Conservation (phyloP, 2,329 filamentous ascomycete genomes). For the Pseudogymnoascus sp. region DNA sequence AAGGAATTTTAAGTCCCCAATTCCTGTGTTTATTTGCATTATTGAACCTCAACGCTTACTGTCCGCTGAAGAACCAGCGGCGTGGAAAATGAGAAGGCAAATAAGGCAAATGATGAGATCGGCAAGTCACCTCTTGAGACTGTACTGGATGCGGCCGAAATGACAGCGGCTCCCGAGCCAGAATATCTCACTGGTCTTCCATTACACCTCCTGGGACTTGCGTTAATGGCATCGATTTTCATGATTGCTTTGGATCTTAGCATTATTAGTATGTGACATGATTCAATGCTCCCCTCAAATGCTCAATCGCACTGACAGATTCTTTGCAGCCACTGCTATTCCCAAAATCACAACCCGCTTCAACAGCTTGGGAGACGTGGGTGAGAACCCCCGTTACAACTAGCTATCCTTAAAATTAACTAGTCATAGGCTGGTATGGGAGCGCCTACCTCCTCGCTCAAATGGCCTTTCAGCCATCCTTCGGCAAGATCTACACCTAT, state of each 20-base stretch:
- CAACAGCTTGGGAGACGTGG: conserved; percentile 17
- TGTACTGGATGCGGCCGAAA: neutral
- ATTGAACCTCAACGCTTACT: neutral
- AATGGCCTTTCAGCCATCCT: conserved; percentile 19
- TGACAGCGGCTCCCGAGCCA: conserved; percentile 14
- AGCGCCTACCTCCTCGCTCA: conserved; percentile 29
- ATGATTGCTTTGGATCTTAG: conserved; percentile 35
- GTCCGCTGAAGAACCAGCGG: neutral
- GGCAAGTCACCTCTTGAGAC: neutral
- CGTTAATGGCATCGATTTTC: conserved; percentile 27
- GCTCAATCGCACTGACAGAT: neutral
- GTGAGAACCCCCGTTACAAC: neutral
- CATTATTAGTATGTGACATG: conserved; percentile 3
- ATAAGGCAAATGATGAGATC: neutral
- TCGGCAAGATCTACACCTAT: conserved; percentile 22
- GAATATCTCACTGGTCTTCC: neutral
- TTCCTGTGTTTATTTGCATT: neutral
- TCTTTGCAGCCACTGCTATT: conserved; percentile 10
- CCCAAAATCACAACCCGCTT: conserved; percentile 19
- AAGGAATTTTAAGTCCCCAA: neutral
- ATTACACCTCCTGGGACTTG: neutral
- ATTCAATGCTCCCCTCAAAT: neutral
- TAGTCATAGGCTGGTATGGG: conserved; percentile 29
- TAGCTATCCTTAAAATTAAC: neutral
- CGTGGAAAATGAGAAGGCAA: neutral